Evolutionary conservation across 345 rosid species (phyloP).

Genomic region (Bruguiera sexangula): DNA sequence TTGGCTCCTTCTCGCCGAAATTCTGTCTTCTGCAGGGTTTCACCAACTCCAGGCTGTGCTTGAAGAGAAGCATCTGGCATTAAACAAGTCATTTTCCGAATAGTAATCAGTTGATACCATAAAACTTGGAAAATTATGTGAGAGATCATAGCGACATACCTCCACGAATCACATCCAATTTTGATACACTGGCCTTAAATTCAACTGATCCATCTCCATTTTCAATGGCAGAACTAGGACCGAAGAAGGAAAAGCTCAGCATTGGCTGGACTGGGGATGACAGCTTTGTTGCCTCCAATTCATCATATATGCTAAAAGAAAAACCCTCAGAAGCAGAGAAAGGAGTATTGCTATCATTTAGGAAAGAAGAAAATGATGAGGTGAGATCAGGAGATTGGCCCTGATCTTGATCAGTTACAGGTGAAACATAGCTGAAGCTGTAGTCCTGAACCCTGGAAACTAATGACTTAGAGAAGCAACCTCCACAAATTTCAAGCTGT

Average conservation of each 20-base stretch:
- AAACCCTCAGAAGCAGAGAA: conserved; percentile 39
- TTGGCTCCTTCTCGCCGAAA: conserved; percentile 32
- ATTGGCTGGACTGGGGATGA: conserved; percentile 48
- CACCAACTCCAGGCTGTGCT: conserved; percentile 28
- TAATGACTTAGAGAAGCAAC: conserved; percentile 39
- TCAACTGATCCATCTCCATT: conserved; percentile 15
- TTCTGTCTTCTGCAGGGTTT: conserved; percentile 37
- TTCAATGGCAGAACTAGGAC: conserved; percentile 34
- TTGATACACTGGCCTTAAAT: conserved; percentile 10
- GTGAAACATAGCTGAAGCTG: conserved; percentile 50
- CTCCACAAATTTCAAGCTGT: conserved; percentile 39
- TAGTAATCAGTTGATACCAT: too few relatives aligned
- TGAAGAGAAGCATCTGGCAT: conserved; percentile 30
- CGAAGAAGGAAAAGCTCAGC: conserved; percentile 69
- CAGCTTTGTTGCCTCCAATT: conserved; percentile 34
- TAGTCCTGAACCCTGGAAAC: conserved; percentile 46
- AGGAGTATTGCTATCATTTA: conserved; percentile 27
- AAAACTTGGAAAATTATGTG: background rate
- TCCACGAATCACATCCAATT: conserved; percentile 26
- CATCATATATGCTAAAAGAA: conserved; percentile 47
- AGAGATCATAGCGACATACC: conserved; percentile 30
- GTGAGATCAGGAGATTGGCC: conserved; percentile 34
- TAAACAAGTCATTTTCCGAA: conserved; percentile 8
- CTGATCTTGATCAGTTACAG: conserved; percentile 9
- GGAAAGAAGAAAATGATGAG: conserved; percentile 57